Evolutionary conservation across 1,284 basidiomycete genomes (phyloP).

Genomic region (Apiotrichum gamsii): DNA sequence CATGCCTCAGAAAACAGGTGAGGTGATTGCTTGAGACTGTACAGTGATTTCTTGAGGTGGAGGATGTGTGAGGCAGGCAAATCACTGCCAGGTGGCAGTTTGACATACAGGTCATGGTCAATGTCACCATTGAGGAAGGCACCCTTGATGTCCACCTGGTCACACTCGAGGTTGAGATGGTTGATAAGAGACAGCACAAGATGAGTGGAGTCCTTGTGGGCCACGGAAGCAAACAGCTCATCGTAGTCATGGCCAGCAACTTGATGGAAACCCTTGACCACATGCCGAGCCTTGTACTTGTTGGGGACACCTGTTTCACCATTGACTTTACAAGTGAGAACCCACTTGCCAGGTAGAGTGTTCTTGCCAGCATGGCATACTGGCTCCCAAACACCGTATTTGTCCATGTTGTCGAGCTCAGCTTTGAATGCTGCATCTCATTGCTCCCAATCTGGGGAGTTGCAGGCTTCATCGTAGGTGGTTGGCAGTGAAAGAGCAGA

Average conservation of each 20-base stretch:
- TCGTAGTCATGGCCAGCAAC: constrained; percentile 18
- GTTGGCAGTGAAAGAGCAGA: neutral
- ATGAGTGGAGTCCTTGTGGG: constrained; percentile 22
- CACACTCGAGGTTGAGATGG: constrained; percentile 21
- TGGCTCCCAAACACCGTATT: constrained; percentile 16
- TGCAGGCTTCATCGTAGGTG: too few relatives aligned
- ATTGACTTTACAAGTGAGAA: constrained; percentile 16
- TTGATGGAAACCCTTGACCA: constrained; percentile 14
- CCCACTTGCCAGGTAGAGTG: constrained; percentile 6
- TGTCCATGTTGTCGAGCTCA: constrained; percentile 20
- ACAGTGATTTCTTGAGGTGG: constrained; percentile 21
- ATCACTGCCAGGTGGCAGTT: constrained; percentile 19
- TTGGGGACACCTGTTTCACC: constrained; percentile 9
- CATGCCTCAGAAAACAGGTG: constrained; percentile 18
- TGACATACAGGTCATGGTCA: constrained; percentile 13
- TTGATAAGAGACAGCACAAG: constrained; percentile 22
- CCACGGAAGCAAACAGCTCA: constrained; percentile 21
- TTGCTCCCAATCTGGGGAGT: constrained; percentile 1
- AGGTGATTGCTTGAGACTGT: constrained; percentile 27
- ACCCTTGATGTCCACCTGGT: constrained; percentile 28
- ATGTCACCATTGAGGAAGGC: constrained; percentile 12
- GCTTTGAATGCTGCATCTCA: constrained; percentile 16
- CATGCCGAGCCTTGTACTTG: constrained; percentile 15
- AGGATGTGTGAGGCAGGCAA: constrained; percentile 10
- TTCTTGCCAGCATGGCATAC: neutral